These are phyloP conservation scores for Termitomyces sp. DNA, from an alignment of 768 basidiomycete species.

Conservation along the genomic window DNA sequence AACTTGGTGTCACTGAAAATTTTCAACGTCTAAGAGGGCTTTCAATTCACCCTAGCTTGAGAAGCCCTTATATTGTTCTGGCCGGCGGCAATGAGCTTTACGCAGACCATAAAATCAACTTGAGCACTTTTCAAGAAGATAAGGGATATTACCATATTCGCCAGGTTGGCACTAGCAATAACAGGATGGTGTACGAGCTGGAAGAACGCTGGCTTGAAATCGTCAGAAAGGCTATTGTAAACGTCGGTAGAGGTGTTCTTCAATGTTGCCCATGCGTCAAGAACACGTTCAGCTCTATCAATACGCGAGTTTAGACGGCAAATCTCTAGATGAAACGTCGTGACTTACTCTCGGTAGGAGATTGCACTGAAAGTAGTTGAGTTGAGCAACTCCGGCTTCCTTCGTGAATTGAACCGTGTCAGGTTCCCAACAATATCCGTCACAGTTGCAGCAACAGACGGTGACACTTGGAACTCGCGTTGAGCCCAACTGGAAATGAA, in stretches of 20 bases:
- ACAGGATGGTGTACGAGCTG: conserved; percentile 54
- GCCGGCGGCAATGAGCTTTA: conserved; percentile 48
- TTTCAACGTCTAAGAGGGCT: background rate
- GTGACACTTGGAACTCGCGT: conserved; percentile 52
- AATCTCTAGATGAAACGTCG: background rate
- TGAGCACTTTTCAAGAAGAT: background rate
- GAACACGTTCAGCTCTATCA: conserved; percentile 50
- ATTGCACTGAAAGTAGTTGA: conserved; percentile 55
- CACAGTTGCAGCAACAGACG: conserved; percentile 33
- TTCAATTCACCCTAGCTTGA: conserved; percentile 42
- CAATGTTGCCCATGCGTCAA: conserved; percentile 45
- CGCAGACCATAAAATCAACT: background rate
- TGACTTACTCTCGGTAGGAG: conserved; percentile 62
- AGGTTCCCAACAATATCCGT: conserved; percentile 49
- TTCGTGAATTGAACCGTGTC: conserved; percentile 48
- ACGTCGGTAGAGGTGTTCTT: conserved; percentile 22
- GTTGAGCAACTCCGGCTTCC: conserved; percentile 65
- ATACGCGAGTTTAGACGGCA: background rate
- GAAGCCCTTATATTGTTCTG: conserved; percentile 54
- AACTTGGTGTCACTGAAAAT: background rate
- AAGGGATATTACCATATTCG: conserved; percentile 34
- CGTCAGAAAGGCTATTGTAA: conserved; percentile 40
- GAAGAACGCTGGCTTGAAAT: conserved; percentile 55
- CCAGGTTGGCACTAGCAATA: conserved; percentile 50
- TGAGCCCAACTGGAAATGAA: conserved; percentile 56